A percentile compares a stretch with the other conserved stretches of the same genome.
Evolutionary conservation across 129 eudicot genomes (phyloP).

Genomic region (Helichrysum umbraculigerum): DNA sequence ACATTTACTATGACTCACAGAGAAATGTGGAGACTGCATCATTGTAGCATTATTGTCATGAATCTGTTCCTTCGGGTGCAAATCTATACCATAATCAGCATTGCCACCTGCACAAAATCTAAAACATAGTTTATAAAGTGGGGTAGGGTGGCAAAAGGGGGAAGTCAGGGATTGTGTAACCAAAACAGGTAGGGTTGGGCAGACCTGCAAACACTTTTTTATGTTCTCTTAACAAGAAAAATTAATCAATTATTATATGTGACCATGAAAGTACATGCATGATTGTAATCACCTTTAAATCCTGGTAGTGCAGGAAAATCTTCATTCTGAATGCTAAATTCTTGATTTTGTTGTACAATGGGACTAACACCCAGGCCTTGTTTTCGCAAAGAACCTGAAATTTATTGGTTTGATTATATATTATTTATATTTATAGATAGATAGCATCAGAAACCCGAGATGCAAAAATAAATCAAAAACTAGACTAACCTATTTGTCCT

Average conservation of each 20-base stretch:
- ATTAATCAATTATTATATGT: not conserved
- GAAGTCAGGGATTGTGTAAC: not conserved
- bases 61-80: constrained; percentile 91
- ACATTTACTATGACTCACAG: constrained; percentile 48
- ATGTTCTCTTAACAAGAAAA: not conserved
- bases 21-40: constrained; percentile 89
- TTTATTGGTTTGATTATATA: not conserved
- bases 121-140: constrained; percentile 20
- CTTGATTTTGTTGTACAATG: constrained; percentile 92
- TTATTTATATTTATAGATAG: not conserved
- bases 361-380: constrained; percentile 92
- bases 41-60: constrained; percentile 65
- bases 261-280: not conserved
- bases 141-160: not conserved
- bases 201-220: not conserved
- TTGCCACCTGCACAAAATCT: constrained; percentile 66
- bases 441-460: not conserved
- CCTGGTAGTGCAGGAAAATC: constrained; percentile 99
- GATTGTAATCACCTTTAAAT: constrained; percentile 59
- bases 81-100: constrained; percentile 81
- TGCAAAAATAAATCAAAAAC: not conserved
- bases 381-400: constrained; percentile 85
- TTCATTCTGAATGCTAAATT: constrained; percentile 97
- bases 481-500: constrained; percentile 74
- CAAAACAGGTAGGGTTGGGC: not conserved